Base-by-base conservation (phyloP, 371 early-diverging fungal genomes). In the Zopfochytrium polystomum region DNA sequence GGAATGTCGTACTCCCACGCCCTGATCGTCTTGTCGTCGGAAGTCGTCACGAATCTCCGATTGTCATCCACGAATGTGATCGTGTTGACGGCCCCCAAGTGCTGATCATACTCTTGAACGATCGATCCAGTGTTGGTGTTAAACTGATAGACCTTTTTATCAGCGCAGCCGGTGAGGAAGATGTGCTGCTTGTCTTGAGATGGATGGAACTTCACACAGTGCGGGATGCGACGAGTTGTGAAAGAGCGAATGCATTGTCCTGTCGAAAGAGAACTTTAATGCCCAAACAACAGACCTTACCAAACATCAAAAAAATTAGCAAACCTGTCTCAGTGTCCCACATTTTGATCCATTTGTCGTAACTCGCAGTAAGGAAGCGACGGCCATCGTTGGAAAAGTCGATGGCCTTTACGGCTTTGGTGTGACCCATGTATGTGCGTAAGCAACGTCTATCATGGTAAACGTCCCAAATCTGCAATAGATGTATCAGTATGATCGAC, bases 1-100 rank as follows among this genome's bases (percentile, higher is more conserved):
- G 97, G 97, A 59, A 96, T 95, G 66, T 90, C 96, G 67, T 81
- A 92, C 79, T 98, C 98, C 97, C 97, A 98, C 32, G 89, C 94
- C 53, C 97, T 83, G 72, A 98, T 73, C 3, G 93, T 91, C 74
- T 96, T 96, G 80, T 98, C 98, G 72, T 96, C 96, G 13, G 90
- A 89, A 1, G 96, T 94, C 4, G 93, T 90, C 42, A 98, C 88
- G 68, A 96, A 98, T 50, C 94, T 84, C 58, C 94, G 78, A 71
- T 90, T 90, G 2, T 93, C 90, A 63, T 96, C 95, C 5, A 96
- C 87, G 82, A 96, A 96, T 0, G 95, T 95, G 55, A 98, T 90
- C 30, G 93, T 90, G 70, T 96, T 96, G 50, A 98, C 89, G 2
- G 95, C 89, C 30, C 94, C 96, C 73, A 92, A 69, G 80, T 98